Conservation (phyloP, 495 filamentous ascomycete species). For the Lasiosphaeria hispida region DNA sequence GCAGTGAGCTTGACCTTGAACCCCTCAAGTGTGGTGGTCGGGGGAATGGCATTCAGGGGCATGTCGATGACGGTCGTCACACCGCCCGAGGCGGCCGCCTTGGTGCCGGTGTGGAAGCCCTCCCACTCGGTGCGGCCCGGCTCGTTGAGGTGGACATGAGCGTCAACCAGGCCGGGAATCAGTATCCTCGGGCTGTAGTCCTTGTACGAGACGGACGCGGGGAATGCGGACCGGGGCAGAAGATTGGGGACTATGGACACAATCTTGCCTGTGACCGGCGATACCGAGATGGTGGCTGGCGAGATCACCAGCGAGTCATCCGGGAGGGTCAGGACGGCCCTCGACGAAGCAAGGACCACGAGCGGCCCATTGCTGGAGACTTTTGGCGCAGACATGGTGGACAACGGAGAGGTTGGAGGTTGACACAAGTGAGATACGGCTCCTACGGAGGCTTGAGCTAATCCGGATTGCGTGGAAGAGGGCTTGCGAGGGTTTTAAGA, state of each 20-base stretch:
- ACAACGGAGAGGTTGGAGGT: background rate
- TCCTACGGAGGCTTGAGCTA: background rate
- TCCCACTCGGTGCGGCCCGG: slow-evolving; percentile 98
- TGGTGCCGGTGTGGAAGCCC: slow-evolving; percentile 90
- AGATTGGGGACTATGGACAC: slow-evolving; percentile 70
- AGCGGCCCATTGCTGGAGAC: slow-evolving; percentile 21
- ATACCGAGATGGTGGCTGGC: slow-evolving; percentile 74
- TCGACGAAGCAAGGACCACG: slow-evolving; percentile 74
- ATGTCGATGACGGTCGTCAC: slow-evolving; percentile 99
- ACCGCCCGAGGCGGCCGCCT: slow-evolving; percentile 91
- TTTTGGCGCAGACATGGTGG: slow-evolving; percentile 15
- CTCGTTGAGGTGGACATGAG: slow-evolving; percentile 97
- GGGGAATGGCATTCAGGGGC: slow-evolving; percentile 96
- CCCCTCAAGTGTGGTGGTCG: slow-evolving; percentile 83
- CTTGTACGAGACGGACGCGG: slow-evolving; percentile 65
- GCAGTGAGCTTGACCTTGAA: slow-evolving; percentile 83
- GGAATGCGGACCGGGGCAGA: slow-evolving; percentile 70
- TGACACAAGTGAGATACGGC: slow-evolving; percentile 1
- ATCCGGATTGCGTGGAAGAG: too few relatives aligned
- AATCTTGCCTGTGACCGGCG: slow-evolving; percentile 78
- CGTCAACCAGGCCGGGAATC: slow-evolving; percentile 91
- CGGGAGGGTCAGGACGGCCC: slow-evolving; percentile 74
- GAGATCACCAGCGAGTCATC: slow-evolving; percentile 50
- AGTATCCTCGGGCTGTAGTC: slow-evolving; percentile 87
- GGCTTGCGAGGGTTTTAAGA: background rate